Evolutionary conservation across 192 early-diverging fungal species (phyloP), one percentile per base, ranked within the genome.

Genomic region (Lunasporangiospora selenospora): DNA sequence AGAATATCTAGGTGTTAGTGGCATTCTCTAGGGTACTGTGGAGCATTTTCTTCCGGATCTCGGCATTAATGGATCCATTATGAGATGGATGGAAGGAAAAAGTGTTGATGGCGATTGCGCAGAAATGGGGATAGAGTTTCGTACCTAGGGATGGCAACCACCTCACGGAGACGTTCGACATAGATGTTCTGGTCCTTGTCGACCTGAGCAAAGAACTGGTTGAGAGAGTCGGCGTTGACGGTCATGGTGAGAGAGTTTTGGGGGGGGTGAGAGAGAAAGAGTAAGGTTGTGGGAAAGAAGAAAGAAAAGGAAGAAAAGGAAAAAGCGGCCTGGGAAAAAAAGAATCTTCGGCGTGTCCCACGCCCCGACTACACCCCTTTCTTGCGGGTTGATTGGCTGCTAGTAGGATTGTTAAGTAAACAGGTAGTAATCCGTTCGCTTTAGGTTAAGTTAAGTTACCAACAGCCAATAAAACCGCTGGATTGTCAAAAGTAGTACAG

Each of bases 81-180:
- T n/a, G n/a, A n/a, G n/a, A n/a, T n/a, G n/a, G 39, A 40, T n/a
- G 11, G 39, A 40, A 11, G 39, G 11, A 40, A 13, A 40, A 13
- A n/a, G 39, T 40, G 39, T 40, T n/a, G n/a, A 40, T 40, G 39
- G 39, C n/a, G n/a, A 13, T n/a, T 40, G n/a, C 39, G 11, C n/a
- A 11, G 12, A 40, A 13, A 40, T n/a, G 11, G 11, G 0, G 23
- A n/a, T 31, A 24, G 21, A 42, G 53, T 19, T 5, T 19, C 38
- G 44, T 84, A 89, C 90, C 88, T 88, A 48, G 92, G 90, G 57
- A 96, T 96, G 36, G 87, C 91, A 27, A 98, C 94, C 19, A 86
- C 91, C 80, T 96, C 92, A 49, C 88, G 87, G 40, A 98, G 89
- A 40, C 88, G 81, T 53, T 95, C 83, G 75, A 96, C 87, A 67